These are phyloP conservation scores for Kazachstania psychrophila DNA, from an alignment of 805 yeast species.

Conservation along the genomic window DNA sequence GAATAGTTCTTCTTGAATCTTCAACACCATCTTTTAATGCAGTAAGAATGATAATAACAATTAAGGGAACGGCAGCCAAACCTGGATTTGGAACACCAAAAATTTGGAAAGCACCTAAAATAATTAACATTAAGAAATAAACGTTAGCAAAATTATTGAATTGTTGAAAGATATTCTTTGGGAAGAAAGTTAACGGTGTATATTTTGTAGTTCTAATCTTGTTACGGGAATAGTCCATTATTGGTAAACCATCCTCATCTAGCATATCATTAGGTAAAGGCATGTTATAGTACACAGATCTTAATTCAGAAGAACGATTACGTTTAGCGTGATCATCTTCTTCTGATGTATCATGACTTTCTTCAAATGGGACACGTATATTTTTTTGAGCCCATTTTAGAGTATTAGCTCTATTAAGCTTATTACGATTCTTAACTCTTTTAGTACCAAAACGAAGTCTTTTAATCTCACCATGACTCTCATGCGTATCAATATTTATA, in stretches of 20 bases:
- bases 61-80: conserved; percentile 65
- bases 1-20: conserved; percentile 64
- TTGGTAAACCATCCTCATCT: conserved; percentile 55
- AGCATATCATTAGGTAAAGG: conserved; percentile 48
- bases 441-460: conserved; percentile 78
- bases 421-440: conserved; percentile 60
- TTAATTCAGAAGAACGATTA: conserved; percentile 33
- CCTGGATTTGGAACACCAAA: conserved; percentile 80
- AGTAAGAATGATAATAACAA: conserved; percentile 66
- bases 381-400: conserved; percentile 38
- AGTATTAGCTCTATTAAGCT: conserved; percentile 43
- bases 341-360: conserved; percentile 14
- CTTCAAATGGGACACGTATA: conserved; percentile 27
- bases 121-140: conserved; percentile 69
- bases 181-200: conserved; percentile 81
- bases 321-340: conserved; percentile 25
- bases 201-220: conserved; percentile 93
- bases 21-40: conserved; percentile 76
- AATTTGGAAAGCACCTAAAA: conserved; percentile 66
- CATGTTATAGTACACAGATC: conserved; percentile 52
- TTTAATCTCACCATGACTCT: background rate
- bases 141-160: conserved; percentile 85
- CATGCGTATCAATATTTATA: background rate
- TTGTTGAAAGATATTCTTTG: conserved; percentile 72
- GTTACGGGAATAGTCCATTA: conserved; percentile 60